Evolutionary conservation across 2,329 filamentous ascomycete species (phyloP).

Genomic region (Sporothrix pallida): DNA sequence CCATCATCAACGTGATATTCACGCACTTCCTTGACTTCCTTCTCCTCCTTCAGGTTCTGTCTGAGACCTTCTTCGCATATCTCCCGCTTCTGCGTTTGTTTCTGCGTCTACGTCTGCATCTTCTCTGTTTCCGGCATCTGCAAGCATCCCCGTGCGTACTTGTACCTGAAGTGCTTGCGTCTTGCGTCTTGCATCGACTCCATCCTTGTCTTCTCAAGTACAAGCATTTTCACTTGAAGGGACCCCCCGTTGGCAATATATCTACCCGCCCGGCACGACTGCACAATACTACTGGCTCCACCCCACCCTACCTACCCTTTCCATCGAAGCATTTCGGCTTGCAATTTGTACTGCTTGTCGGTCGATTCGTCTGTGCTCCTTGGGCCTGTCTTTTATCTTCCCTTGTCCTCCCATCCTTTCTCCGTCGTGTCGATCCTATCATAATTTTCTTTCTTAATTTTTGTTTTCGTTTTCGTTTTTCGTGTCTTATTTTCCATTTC

Average conservation of each 20-base stretch:
- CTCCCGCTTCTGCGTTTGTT: constrained; percentile 4
- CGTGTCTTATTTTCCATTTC: neutral
- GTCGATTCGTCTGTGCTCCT: neutral
- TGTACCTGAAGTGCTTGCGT: neutral
- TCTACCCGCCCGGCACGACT: constrained; percentile 28
- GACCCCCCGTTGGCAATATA: constrained; percentile 28
- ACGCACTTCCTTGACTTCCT: neutral
- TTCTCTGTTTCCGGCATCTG: no score
- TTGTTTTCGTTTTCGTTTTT: neutral
- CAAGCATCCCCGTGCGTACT: constrained; percentile 2
- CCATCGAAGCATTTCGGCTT: neutral
- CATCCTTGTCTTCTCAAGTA: no score
- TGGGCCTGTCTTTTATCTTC: constrained; percentile 26
- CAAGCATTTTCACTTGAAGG: no score
- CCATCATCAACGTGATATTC: constrained; percentile 16
- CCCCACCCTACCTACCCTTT: constrained; percentile 6
- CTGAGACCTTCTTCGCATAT: neutral
- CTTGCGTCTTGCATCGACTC: constrained; percentile 4
- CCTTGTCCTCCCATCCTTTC: neutral
- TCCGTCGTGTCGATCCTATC: neutral
- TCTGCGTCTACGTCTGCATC: neutral
- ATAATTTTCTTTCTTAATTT: neutral
- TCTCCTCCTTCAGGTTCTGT: neutral
- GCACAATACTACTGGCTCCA: constrained; percentile 17
- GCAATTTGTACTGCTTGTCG: neutral